These are phyloP conservation scores for Zymoseptoria brevis DNA, from an alignment of 2,329 filamentous ascomycete genomes.

Conservation along the genomic window DNA sequence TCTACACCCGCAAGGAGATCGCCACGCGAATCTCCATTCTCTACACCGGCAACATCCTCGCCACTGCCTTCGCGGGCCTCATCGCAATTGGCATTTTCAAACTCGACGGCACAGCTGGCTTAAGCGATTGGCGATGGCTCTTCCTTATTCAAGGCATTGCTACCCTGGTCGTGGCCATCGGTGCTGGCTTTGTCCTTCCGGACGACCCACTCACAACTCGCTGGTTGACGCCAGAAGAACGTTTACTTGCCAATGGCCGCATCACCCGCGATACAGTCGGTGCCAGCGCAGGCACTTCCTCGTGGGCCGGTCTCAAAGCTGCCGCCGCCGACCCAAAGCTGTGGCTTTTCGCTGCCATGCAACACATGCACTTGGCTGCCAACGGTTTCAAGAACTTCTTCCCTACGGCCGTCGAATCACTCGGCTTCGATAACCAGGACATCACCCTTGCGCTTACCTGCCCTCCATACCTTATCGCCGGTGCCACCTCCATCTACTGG, in stretches of 20 bases:
- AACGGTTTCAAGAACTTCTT: constrained; percentile 46
- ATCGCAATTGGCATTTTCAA: constrained; percentile 51
- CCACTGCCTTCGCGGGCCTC: constrained; percentile 60
- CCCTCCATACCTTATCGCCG: constrained; percentile 29
- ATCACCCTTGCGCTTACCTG: constrained; percentile 46
- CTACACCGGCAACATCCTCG: constrained; percentile 37
- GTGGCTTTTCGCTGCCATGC: constrained; percentile 49
- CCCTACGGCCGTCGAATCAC: constrained; percentile 40
- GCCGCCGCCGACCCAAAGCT: constrained; percentile 44
- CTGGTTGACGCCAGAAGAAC: constrained; percentile 42
- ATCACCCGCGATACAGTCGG: constrained; percentile 47
- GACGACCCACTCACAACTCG: constrained; percentile 51
- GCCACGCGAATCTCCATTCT: constrained; percentile 19
- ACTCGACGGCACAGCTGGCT: constrained; percentile 51
- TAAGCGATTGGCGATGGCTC: constrained; percentile 49
- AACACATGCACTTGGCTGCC: constrained; percentile 48
- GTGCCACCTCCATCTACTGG: constrained; percentile 24
- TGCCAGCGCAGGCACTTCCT: constrained; percentile 37
- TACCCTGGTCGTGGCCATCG: constrained; percentile 54
- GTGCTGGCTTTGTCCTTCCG: constrained; percentile 54
- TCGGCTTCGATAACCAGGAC: constrained; percentile 41
- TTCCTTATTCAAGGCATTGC: constrained; percentile 60
- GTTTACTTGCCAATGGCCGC: constrained; percentile 37
- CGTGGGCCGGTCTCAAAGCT: constrained; percentile 43
- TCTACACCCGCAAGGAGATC: constrained; percentile 43